phyloP scores from a whole-genome alignment of 345 rosid species.

The Arabidopsis suecica region DNA sequence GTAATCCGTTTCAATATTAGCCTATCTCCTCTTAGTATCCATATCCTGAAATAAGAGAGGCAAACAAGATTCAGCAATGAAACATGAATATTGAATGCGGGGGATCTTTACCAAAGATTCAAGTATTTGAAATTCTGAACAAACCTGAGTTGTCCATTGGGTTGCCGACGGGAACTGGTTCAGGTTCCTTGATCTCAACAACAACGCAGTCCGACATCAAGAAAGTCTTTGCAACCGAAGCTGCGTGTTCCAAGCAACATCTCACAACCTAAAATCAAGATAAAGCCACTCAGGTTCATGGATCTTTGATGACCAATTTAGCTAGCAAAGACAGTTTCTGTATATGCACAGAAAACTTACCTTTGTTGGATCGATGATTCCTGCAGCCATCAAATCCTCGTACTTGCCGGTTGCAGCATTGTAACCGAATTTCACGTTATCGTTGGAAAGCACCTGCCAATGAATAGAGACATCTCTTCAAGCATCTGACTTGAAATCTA shows the following conservation, averaged over 20 bases:
- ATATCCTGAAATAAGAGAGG: slow-evolving; percentile 44
- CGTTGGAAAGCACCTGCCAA: slow-evolving; percentile 75
- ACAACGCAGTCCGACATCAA: slow-evolving; percentile 99
- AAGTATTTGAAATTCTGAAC: slow-evolving; percentile 26
- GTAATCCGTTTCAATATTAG: slow-evolving; percentile 9
- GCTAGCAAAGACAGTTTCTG: background rate
- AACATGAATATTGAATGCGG: slow-evolving; percentile 9
- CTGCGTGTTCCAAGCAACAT: slow-evolving; percentile 98
- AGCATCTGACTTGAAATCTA: slow-evolving; percentile 16
- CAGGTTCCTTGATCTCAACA: slow-evolving; percentile 97
- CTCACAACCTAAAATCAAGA: slow-evolving; percentile 75
- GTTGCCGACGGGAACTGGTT: slow-evolving; percentile 67
- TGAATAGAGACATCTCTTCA: slow-evolving; percentile 17
- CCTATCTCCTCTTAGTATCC: slow-evolving; percentile 51
- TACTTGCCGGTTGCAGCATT: slow-evolving; percentile 96
- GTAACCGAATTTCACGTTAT: slow-evolving; percentile 71
- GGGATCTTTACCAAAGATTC: background rate
- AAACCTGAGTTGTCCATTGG: slow-evolving; percentile 99
- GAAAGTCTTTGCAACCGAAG: slow-evolving; percentile 97
- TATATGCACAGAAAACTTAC: slow-evolving; percentile 39
- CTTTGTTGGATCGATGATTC: slow-evolving; percentile 97
- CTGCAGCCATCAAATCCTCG: slow-evolving; percentile 96
- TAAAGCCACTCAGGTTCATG: slow-evolving; percentile 10
- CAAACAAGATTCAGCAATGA: slow-evolving; percentile 20
- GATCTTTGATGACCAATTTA: slow-evolving; percentile 2